Conservation (phyloP, 257 asterid species). For the Solanum bulbocastanum region DNA sequence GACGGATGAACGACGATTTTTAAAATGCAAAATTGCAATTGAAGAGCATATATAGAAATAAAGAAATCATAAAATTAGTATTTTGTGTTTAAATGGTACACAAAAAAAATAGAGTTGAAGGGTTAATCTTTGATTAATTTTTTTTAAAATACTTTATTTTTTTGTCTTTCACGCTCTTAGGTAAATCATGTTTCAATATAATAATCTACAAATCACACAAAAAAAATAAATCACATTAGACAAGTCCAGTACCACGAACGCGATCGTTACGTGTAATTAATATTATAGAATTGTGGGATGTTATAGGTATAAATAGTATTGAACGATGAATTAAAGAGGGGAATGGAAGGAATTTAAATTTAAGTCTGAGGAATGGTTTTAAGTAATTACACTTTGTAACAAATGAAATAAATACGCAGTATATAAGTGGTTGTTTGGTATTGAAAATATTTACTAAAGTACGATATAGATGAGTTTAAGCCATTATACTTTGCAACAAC, state of each 20-base stretch:
- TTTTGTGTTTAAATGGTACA: no score
- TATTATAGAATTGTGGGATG: background rate
- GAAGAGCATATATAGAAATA: no score
- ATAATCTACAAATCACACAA: background rate
- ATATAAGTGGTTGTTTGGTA: background rate
- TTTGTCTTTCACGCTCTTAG: no score
- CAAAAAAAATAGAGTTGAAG: no score
- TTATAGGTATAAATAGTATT: no score
- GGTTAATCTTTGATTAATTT: no score
- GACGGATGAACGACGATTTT: no score
- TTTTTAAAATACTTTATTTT: no score
- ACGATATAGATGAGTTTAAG: background rate
- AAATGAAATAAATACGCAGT: background rate
- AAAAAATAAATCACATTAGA: background rate
- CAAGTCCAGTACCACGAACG: fast-evolving
- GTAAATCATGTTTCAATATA: background rate
- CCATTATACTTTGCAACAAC: background rate
- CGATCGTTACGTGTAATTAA: background rate
- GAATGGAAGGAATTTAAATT: background rate
- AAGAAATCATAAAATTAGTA: no score
- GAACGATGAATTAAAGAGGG: background rate
- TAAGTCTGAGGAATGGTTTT: background rate
- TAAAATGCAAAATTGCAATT: no score
- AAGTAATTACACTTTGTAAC: background rate
- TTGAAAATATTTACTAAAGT: background rate